These are phyloP conservation scores for Suaeda aralocaspica DNA, from an alignment of 148 eudicot species.

Conservation along the genomic window DNA sequence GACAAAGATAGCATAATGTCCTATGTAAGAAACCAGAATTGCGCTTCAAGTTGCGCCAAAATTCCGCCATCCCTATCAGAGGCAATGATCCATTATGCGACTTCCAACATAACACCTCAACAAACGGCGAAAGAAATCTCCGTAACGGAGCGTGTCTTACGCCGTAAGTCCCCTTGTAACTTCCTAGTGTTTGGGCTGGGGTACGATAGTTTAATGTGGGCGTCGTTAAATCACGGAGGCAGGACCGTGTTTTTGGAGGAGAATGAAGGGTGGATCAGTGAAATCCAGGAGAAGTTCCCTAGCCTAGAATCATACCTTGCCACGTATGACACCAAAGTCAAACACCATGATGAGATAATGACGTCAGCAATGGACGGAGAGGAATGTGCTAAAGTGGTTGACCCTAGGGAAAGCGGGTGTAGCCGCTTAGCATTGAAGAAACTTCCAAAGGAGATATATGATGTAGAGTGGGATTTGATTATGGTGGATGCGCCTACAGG, in stretches of 20 bases:
- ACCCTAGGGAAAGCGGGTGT: slow-evolving; percentile 40
- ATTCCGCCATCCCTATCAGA: slow-evolving; percentile 53
- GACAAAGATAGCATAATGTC: background rate
- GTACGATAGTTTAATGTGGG: slow-evolving; percentile 83
- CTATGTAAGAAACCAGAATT: slow-evolving; percentile 1
- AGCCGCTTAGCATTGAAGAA: slow-evolving; percentile 45
- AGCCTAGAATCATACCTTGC: slow-evolving; percentile 54
- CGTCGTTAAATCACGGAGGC: slow-evolving; percentile 62
- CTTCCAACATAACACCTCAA: slow-evolving; percentile 75
- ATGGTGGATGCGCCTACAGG: slow-evolving; percentile 95
- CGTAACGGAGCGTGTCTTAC: slow-evolving; percentile 56
- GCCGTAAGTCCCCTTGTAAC: slow-evolving; percentile 65
- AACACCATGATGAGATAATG: slow-evolving; percentile 42
- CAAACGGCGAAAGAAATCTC: slow-evolving; percentile 64
- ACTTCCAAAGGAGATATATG: slow-evolving; percentile 51
- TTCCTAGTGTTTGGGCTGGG: slow-evolving; percentile 85
- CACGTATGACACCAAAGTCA: slow-evolving; percentile 57
- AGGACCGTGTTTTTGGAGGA: slow-evolving; percentile 74
- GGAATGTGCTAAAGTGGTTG: slow-evolving; percentile 29
- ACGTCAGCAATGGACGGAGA: slow-evolving; percentile 16
- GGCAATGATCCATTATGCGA: slow-evolving; percentile 66
- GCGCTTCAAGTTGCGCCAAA: slow-evolving; percentile 49
- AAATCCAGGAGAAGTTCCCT: slow-evolving; percentile 56
- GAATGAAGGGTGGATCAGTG: slow-evolving; percentile 55
- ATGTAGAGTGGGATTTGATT: slow-evolving; percentile 73